Percentiles rank a stretch among this genome's conserved stretches.
Conservation (phyloP, 2,329 filamentous ascomycete genomes). For the Aphanocladium album region DNA sequence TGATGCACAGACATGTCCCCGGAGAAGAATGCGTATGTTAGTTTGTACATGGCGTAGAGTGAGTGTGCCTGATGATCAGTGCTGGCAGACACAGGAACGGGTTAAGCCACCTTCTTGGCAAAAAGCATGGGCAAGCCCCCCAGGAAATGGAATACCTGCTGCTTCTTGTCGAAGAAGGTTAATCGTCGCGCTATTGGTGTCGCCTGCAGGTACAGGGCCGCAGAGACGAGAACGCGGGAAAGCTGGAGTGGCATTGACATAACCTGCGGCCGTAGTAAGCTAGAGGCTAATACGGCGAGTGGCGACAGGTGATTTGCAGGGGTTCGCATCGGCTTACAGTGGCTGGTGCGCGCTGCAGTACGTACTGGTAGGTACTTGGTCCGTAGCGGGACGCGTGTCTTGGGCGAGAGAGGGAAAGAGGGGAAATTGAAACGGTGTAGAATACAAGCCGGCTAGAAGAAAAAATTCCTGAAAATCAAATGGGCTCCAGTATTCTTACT, state of each 20-base stretch:
- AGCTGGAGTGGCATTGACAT: too few relatives aligned
- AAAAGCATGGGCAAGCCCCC: too few relatives aligned
- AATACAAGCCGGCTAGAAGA: too few relatives aligned
- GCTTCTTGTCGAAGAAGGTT: too few relatives aligned
- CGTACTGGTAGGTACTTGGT: neutral
- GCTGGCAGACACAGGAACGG: neutral
- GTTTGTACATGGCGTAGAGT: neutral
- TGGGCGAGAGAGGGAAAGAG: too few relatives aligned
- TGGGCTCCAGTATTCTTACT: neutral
- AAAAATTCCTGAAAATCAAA: neutral
- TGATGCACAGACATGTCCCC: constrained; percentile 7
- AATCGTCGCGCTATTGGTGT: too few relatives aligned
- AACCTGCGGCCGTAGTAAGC: neutral
- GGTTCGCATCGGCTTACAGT: neutral
- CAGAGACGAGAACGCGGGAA: too few relatives aligned
- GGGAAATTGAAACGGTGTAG: too few relatives aligned
- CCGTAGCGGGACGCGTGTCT: too few relatives aligned
- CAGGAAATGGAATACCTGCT: too few relatives aligned
- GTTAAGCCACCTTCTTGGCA: neutral
- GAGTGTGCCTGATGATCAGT: too few relatives aligned
- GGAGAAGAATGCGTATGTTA: constrained; percentile 7
- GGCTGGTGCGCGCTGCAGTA: neutral
- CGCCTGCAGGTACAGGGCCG: too few relatives aligned
- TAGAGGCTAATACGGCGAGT: neutral
- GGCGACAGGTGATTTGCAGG: neutral